Evolutionary conservation across 176 grass and related monocot genomes (phyloP).

Genomic region (Juncus inflexus): DNA sequence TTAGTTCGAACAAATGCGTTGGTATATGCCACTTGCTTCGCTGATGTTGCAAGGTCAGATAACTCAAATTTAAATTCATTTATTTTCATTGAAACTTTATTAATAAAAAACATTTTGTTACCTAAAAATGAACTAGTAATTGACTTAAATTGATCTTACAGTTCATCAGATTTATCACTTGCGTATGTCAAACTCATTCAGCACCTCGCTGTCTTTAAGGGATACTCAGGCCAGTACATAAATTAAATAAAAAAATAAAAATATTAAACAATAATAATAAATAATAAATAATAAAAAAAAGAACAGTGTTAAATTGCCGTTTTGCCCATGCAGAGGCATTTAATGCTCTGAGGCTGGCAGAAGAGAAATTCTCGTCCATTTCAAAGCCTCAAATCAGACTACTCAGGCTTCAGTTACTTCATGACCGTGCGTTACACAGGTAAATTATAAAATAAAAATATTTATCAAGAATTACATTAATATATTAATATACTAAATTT

Average conservation of each 20-base stretch:
- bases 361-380: constrained; percentile 61
- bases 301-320: neutral
- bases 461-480: constrained; percentile 12
- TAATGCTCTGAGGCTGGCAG: constrained; percentile 69
- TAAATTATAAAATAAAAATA: constrained; percentile 11
- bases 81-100: neutral
- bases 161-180: constrained; percentile 71
- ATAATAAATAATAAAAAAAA: too few species aligned
- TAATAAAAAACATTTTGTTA: neutral
- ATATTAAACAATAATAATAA: neutral
- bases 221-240: constrained; percentile 61
- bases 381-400: constrained; percentile 64
- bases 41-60: constrained; percentile 83
- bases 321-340: constrained; percentile 63
- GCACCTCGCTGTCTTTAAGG: constrained; percentile 74
- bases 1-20: constrained; percentile 76
- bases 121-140: neutral
- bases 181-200: constrained; percentile 84
- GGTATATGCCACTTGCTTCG: constrained; percentile 87
- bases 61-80: neutral
- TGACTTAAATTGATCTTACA: constrained; percentile 33
- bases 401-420: constrained; percentile 85
- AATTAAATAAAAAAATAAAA: constrained; percentile 3
- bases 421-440: constrained; percentile 84
- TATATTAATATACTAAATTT: constrained; percentile 10